Percentiles rank a stretch among this genome's conserved stretches.
These are phyloP conservation scores for Rhizopus delemar DNA, from an alignment of 371 early-diverging fungal species.

Conservation along the genomic window DNA sequence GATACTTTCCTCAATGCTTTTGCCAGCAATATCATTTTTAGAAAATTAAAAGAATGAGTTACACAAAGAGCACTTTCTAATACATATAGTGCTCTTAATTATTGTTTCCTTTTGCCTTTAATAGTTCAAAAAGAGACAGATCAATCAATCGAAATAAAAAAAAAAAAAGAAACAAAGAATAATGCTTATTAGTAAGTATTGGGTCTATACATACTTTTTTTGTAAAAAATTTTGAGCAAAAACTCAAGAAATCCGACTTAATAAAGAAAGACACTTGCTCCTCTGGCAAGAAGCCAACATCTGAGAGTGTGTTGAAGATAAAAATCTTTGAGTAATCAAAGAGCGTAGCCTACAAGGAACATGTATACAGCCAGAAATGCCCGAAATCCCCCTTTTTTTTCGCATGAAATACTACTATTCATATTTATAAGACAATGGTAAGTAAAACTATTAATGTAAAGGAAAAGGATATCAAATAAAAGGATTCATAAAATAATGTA, in stretches of 20 bases:
- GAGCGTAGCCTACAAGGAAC: constrained; percentile 6
- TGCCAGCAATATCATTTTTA: constrained; percentile 3
- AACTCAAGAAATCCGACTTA: constrained; percentile 9
- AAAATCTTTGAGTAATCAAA: constrained; percentile 6
- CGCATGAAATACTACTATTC: constrained; percentile 7
- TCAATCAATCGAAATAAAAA: no score
- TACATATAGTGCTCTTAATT: constrained; percentile 1
- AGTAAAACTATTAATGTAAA: constrained; percentile 10
- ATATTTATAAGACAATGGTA: constrained; percentile 7
- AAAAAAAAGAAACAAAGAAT: not conserved
- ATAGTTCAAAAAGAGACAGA: no score
- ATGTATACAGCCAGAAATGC: constrained; percentile 9
- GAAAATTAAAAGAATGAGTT: constrained; percentile 1
- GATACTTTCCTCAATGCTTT: constrained; percentile 6
- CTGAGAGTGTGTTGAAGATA: not conserved
- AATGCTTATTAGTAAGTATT: constrained; percentile 2
- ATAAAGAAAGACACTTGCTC: constrained; percentile 9
- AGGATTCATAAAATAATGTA: constrained; percentile 10
- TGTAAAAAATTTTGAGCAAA: not conserved
- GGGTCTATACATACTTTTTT: not conserved
- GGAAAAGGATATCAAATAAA: constrained; percentile 10
- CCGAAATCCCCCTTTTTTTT: constrained; percentile 4
- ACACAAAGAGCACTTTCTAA: not conserved
- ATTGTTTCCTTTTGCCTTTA: no score
- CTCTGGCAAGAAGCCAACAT: constrained; percentile 12